These are phyloP conservation scores for Plasmodium knowlesi DNA, from an alignment of 169 alveolate genomes.

Conservation along the genomic window DNA sequence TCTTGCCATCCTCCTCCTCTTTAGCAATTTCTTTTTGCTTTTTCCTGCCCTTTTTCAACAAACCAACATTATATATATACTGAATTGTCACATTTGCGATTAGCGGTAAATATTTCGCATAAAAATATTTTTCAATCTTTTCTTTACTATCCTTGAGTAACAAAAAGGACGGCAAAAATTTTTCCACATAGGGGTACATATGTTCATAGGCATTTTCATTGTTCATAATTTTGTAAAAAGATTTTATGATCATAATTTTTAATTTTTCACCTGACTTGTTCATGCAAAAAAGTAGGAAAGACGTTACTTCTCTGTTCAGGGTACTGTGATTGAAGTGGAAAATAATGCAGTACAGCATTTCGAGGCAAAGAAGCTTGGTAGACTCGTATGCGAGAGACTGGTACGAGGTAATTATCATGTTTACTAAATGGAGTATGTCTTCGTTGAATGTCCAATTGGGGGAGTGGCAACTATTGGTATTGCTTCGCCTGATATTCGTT, in stretches of 20 bases:
- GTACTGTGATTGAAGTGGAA: not conserved
- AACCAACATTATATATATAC: conserved; percentile 41
- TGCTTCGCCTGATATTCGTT: not conserved
- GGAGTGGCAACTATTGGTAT: not conserved
- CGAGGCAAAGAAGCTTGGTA: not conserved
- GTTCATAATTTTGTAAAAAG: conserved; percentile 37
- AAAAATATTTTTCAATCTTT: conserved; percentile 22
- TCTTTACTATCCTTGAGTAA: conserved; percentile 17
- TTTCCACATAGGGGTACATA: conserved; percentile 19
- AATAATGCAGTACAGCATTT: conserved; percentile 36
- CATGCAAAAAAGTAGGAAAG: conserved; percentile 37
- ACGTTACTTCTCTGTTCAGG: conserved; percentile 29
- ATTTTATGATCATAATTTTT: conserved; percentile 32
- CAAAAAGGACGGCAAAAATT: conserved; percentile 42
- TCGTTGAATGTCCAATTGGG: conserved; percentile 26
- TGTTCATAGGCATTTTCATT: conserved; percentile 10
- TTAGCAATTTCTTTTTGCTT: no score
- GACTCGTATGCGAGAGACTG: conserved; percentile 25
- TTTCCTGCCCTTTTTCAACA: not conserved
- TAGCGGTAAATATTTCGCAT: conserved; percentile 61
- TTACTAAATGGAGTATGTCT: conserved; percentile 19
- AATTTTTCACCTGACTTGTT: conserved; percentile 46
- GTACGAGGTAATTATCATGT: conserved; percentile 38
- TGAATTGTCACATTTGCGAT: conserved; percentile 24
- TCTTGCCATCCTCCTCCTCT: not conserved